Evolutionary conservation across 192 early-diverging fungal species (phyloP).

Genomic region (Entomortierella chlamydospora): DNA sequence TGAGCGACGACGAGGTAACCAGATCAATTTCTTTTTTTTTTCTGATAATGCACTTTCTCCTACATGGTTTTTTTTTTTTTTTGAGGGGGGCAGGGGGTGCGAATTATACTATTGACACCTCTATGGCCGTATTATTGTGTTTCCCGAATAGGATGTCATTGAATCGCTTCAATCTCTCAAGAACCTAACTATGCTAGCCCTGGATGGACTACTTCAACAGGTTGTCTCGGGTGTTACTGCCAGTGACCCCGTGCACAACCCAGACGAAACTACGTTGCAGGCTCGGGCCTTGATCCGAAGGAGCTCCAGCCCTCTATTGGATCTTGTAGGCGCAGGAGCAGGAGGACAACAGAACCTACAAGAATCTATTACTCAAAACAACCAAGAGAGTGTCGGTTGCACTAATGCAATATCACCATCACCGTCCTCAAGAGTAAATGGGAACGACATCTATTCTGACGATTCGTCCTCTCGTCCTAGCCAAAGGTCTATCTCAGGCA

Average conservation of each 20-base stretch:
- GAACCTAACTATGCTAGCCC: conserved; percentile 59
- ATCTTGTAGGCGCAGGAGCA: conserved; percentile 6
- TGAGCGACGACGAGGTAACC: conserved; percentile 40
- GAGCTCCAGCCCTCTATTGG: conserved; percentile 12
- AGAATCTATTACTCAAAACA: too few species aligned
- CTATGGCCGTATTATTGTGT: too few species aligned
- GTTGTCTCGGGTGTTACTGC: conserved; percentile 53
- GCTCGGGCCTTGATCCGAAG: conserved; percentile 41
- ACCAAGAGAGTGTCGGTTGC: neutral
- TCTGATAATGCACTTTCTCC: neutral
- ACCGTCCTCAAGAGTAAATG: neutral
- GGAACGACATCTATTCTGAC: neutral
- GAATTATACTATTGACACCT: neutral
- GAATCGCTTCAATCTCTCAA: conserved; percentile 64
- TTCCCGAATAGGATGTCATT: conserved; percentile 60
- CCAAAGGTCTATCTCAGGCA: conserved; percentile 11
- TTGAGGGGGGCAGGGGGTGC: too few species aligned
- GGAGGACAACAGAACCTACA: neutral
- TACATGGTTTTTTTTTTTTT: too few species aligned
- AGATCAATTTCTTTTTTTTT: neutral
- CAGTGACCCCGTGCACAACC: conserved; percentile 33
- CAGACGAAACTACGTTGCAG: conserved; percentile 44
- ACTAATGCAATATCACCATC: neutral
- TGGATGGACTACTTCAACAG: conserved; percentile 62
- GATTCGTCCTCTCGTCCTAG: neutral